Percentiles rank a stretch among this genome's conserved stretches.
Evolutionary conservation across 2,329 filamentous ascomycete genomes (phyloP).

Genomic region (Colletotrichum endophyticum): DNA sequence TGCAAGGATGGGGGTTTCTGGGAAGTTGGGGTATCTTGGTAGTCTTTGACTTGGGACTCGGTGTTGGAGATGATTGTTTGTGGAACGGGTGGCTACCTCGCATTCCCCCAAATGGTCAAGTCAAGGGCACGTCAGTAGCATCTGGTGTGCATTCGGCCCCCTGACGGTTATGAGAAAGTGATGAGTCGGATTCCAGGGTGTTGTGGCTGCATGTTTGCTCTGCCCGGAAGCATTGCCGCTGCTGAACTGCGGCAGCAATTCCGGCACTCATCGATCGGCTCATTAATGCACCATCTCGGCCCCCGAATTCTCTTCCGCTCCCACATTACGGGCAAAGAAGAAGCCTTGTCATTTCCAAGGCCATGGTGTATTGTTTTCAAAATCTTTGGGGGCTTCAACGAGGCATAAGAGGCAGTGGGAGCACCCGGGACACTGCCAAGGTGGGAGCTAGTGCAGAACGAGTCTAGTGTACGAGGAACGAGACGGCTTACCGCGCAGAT

Average conservation of each 20-base stretch:
- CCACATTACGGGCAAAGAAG: fast-evolving
- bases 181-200: neutral
- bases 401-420: neutral
- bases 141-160: neutral
- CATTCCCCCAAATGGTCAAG: neutral
- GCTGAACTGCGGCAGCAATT: neutral
- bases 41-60: neutral
- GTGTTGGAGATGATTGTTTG: neutral
- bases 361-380: neutral
- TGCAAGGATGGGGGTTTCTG: neutral
- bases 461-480: neutral
- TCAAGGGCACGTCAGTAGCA: neutral
- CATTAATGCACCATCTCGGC: neutral
- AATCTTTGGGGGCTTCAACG: fast-evolving
- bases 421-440: fast-evolving
- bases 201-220: neutral
- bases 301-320: fast-evolving
- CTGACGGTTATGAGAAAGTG: neutral
- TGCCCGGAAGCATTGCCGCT: neutral
- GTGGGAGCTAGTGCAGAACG: neutral
- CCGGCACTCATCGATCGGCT: neutral
- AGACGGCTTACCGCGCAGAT: neutral
- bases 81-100: neutral
- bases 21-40: neutral
- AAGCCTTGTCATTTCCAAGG: neutral